A percentile compares a stretch with the other conserved stretches of the same genome.
These are phyloP conservation scores for Paracorniculantispora psalliotae DNA, from an alignment of 2,329 filamentous ascomycete genomes.

Conservation along the genomic window DNA sequence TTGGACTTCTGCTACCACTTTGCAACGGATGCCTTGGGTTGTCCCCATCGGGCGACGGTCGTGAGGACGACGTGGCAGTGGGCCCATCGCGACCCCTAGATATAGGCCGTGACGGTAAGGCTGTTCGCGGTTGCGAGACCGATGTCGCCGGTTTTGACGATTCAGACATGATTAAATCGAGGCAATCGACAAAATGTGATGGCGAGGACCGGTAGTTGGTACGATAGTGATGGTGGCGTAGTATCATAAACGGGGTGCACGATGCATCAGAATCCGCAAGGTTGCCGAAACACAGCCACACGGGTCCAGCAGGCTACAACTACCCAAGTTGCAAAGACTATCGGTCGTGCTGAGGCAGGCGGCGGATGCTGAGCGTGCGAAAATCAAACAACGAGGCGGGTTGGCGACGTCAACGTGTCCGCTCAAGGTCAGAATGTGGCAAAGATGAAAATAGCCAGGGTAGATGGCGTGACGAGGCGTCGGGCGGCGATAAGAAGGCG, in stretches of 20 bases:
- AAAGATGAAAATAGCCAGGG: not conserved
- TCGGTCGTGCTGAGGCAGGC: not conserved
- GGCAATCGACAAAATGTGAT: not conserved
- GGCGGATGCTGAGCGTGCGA: not conserved
- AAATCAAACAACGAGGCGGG: conserved; percentile 9
- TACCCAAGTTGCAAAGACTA: not conserved
- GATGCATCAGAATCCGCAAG: conserved; percentile 1
- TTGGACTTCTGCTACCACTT: conserved; percentile 24
- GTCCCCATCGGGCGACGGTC: conserved; percentile 22
- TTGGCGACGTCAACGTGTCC: conserved; percentile 2
- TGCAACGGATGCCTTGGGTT: conserved; percentile 17
- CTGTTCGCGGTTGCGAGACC: conserved; percentile 29
- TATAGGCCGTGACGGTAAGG: conserved; percentile 34
- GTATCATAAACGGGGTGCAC: conserved; percentile 4
- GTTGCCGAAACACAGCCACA: not conserved
- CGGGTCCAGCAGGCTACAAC: not conserved
- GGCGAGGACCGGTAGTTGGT: not conserved
- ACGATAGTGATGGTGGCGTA: conserved; percentile 5
- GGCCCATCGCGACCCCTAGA: conserved; percentile 25
- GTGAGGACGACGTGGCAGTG: conserved; percentile 15
- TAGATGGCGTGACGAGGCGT: conserved; percentile 8
- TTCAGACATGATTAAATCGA: conserved; percentile 26
- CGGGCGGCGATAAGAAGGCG: not conserved
- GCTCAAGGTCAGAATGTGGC: not conserved
- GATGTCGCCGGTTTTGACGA: conserved; percentile 21